Base-by-base conservation (phyloP, 371 early-diverging fungal species). In the Dinochytrium kinnereticum region DNA sequence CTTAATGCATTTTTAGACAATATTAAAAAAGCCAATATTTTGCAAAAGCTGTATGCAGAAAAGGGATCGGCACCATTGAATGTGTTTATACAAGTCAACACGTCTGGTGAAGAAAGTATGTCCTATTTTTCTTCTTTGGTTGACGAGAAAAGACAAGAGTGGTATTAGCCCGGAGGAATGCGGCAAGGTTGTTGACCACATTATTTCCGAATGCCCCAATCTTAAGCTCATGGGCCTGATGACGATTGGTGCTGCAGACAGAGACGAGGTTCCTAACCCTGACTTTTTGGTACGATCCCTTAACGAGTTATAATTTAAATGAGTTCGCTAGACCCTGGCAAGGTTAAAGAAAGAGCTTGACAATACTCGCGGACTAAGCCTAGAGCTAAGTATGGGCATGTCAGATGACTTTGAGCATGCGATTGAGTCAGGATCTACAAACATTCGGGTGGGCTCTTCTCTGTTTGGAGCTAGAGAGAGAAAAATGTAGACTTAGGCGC, bases 311-410 rank as follows among this genome's bases (percentile, higher is more conserved):
- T 24, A 7, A 34, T 61, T 13, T 17, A 33, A 2, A 5, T 40
- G 21, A 66, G 26, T 17, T 49, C 38, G 2, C 37, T 40, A 26
- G 59, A 36, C 38, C 1, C 53, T 69, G 15, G 34, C 39, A 21
- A 26, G 34, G 34, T 34, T 70, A 59, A 67, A 33, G 24, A 13
- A 26, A 49, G 61, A 77, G 49, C 37, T 72, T n/a, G 72, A 59
- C 31, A 44, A 49, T 10, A 17, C 36, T 34, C 17, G 37, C 10
- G 49, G 28, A 7, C 28, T 40, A 7, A 71, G 73, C 59, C 82
- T 97, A 64, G 95, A 94, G 78, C 86, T 94, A 64, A 95, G 95
- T 78, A 97, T 98, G 95, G 98, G 98, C 39, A 98, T 98, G 98
- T 95, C 96, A n/a, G 92, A 88, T 69, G 97, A 98, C 82, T 97